Conservation (phyloP, 2,329 filamentous ascomycete genomes). For the Graphilbum sp. region DNA sequence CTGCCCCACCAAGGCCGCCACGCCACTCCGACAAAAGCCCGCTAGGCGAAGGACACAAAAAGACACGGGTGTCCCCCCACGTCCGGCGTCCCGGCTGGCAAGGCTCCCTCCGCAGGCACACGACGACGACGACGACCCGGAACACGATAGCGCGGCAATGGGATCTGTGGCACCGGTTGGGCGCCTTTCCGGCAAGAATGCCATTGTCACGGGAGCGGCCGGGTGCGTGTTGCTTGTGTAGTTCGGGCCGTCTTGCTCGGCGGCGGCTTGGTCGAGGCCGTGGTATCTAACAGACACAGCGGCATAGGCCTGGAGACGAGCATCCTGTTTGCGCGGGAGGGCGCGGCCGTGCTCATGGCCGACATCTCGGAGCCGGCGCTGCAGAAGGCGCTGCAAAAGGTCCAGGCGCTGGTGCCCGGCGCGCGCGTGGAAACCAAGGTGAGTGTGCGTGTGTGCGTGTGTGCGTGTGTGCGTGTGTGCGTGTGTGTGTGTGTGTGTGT, state of each 20-base stretch:
- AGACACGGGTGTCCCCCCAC: no score
- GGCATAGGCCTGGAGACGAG: slow-evolving; percentile 87
- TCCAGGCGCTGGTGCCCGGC: slow-evolving; percentile 53
- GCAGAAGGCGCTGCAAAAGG: slow-evolving; percentile 58
- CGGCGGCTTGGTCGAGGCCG: neutral
- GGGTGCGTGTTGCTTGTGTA: slow-evolving; percentile 52
- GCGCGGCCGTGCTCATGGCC: slow-evolving; percentile 68
- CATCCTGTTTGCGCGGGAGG: slow-evolving; percentile 80
- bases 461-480: no score
- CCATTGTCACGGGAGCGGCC: slow-evolving; percentile 67
- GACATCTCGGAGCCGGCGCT: slow-evolving; percentile 71
- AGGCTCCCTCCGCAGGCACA: no score
- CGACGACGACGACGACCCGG: no score
- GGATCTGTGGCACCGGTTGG: slow-evolving; percentile 14
- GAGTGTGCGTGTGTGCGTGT: no score
- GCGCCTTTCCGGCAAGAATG: slow-evolving; percentile 43
- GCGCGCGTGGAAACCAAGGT: slow-evolving; percentile 45
- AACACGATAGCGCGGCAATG: no score
- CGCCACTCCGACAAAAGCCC: no score
- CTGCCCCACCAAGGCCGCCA: no score
- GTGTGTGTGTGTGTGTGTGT: neutral
- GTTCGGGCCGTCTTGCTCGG: no score
- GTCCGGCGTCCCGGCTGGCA: no score
- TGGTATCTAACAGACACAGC: slow-evolving; percentile 24
- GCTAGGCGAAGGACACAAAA: no score